phyloP scores from a whole-genome alignment of 495 filamentous ascomycete species.

The Aspergillus wentii region DNA sequence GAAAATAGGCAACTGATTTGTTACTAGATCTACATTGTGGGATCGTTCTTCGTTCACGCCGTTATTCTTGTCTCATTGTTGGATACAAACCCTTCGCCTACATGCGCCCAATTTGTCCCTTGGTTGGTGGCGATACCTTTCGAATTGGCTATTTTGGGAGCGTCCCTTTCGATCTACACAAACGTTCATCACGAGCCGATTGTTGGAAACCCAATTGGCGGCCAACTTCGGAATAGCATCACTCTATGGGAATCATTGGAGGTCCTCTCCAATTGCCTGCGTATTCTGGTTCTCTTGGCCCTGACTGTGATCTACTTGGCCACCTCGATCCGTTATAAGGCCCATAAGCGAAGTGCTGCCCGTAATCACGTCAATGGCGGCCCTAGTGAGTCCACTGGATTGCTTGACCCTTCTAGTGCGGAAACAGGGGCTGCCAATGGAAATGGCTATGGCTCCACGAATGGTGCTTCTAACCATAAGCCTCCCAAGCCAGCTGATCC shows the following conservation, averaged over 20 bases:
- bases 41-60: constrained; percentile 69
- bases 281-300: constrained; percentile 53
- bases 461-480: constrained; percentile 32
- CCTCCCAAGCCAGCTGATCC: constrained; percentile 36
- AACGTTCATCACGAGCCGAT: constrained; percentile 52
- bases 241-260: constrained; percentile 64
- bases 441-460: constrained; percentile 49
- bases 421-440: constrained; percentile 43
- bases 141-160: constrained; percentile 64
- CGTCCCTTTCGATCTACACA: constrained; percentile 58
- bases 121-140: constrained; percentile 65
- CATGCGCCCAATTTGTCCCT: constrained; percentile 62
- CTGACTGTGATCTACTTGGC: constrained; percentile 56
- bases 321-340: constrained; percentile 39
- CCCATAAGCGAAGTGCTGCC: constrained; percentile 17
- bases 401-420: constrained; percentile 34
- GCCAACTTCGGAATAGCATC: constrained; percentile 40
- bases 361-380: constrained; percentile 23
- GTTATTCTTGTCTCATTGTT: constrained; percentile 74
- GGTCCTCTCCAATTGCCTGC: constrained; percentile 52
- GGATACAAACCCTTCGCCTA: constrained; percentile 72
- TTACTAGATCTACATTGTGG: constrained; percentile 71
- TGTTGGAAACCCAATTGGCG: constrained; percentile 49
- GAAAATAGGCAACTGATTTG: constrained; percentile 11
- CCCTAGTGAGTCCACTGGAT: constrained; percentile 55